Percentiles rank a stretch among this genome's conserved stretches.
Conservation (phyloP, 1,139 yeast species). For the Blastobotrys capitulatus region DNA sequence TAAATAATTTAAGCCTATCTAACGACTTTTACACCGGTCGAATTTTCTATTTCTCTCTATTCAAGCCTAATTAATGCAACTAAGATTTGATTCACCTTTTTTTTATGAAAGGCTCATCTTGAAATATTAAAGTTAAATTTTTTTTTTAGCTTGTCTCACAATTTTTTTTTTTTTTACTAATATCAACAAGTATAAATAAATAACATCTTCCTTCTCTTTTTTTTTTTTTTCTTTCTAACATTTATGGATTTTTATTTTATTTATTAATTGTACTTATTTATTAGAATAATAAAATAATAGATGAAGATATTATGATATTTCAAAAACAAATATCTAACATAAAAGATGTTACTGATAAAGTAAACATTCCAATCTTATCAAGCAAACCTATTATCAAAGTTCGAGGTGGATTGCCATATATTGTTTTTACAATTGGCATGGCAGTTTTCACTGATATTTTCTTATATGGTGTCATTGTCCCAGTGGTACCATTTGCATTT, state of each 20-base stretch:
- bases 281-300: not conserved
- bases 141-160: not conserved
- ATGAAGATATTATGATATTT: not conserved
- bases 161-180: not conserved
- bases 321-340: not conserved
- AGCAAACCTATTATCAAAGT: not conserved
- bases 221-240: not conserved
- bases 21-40: too few relatives aligned
- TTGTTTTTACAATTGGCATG: constrained; percentile 28
- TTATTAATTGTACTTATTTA: not conserved
- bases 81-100: too few relatives aligned
- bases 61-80: too few relatives aligned
- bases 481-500: constrained; percentile 35
- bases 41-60: too few relatives aligned
- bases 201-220: not conserved
- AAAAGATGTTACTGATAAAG: too few relatives aligned
- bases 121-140: too few relatives aligned
- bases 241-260: not conserved
- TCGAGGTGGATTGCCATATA: constrained; percentile 15
- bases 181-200: not conserved
- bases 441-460: constrained; percentile 34
- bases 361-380: constrained; percentile 5
- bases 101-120: too few relatives aligned
- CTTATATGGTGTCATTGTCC: constrained; percentile 32
- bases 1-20: not conserved